Percentiles rank a stretch among this genome's conserved stretches.
phyloP scores from a whole-genome alignment of 345 rosid genomes.

The Populus davidiana region DNA sequence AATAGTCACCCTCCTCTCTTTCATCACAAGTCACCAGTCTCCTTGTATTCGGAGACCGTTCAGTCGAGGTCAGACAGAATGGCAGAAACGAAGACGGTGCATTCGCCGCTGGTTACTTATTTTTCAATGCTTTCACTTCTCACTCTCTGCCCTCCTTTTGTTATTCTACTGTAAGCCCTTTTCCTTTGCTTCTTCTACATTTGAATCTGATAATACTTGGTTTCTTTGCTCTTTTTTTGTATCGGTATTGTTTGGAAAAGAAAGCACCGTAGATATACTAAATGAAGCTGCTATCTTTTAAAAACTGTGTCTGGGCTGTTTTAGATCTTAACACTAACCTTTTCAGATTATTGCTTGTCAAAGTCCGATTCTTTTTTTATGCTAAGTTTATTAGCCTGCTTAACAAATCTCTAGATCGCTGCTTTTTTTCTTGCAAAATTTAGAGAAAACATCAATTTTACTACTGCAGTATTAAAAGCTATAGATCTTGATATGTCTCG shows the following conservation, averaged over 20 bases:
- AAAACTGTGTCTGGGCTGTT: background rate
- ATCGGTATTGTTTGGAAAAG: background rate
- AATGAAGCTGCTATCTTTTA: background rate
- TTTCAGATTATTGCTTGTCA: background rate
- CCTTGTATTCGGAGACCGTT: background rate
- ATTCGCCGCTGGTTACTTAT: conserved; percentile 75
- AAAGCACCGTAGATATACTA: background rate
- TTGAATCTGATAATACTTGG: background rate
- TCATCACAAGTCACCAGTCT: background rate
- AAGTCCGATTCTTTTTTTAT: background rate
- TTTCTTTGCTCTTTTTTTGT: background rate
- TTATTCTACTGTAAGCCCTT: conserved; percentile 73
- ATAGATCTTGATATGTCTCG: background rate
- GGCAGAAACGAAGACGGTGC: conserved; percentile 66
- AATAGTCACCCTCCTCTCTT: background rate
- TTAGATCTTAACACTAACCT: conserved; percentile 5
- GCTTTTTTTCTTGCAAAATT: background rate
- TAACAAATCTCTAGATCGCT: background rate
- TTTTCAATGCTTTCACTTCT: conserved; percentile 80
- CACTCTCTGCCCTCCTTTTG: conserved; percentile 85
- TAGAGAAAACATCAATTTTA: background rate
- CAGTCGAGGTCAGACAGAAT: conserved; percentile 2
- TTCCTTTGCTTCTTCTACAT: background rate
- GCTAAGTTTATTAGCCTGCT: background rate
- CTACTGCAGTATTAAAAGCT: background rate